These are phyloP conservation scores for Pleurozium schreberi DNA, from an alignment of 225 moss, liverwort and hornwort genomes.

Conservation along the genomic window DNA sequence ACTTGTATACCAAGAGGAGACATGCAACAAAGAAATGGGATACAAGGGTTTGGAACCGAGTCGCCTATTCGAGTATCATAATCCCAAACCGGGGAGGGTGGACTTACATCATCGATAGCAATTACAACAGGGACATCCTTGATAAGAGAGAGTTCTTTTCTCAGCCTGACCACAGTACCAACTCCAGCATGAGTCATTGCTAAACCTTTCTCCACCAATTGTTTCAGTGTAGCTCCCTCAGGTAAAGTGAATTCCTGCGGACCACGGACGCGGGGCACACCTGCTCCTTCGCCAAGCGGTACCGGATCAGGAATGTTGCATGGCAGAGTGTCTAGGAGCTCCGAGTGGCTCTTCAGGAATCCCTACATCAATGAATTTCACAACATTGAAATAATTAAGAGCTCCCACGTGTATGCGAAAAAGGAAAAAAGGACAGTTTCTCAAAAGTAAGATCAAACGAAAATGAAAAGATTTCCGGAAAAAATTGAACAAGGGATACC, in stretches of 20 bases:
- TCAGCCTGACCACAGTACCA: constrained; percentile 64
- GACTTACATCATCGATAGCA: constrained; percentile 81
- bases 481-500: background rate
- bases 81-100: background rate
- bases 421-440: background rate
- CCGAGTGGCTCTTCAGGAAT: constrained; percentile 71
- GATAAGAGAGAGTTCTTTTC: constrained; percentile 72
- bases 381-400: background rate
- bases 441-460: background rate
- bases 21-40: background rate
- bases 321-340: constrained; percentile 50
- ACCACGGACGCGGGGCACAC: constrained; percentile 66
- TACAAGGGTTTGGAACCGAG: background rate
- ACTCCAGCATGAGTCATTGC: constrained; percentile 86
- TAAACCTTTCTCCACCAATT: constrained; percentile 88
- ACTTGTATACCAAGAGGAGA: background rate
- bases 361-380: constrained; percentile 34
- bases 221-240: constrained; percentile 53
- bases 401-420: background rate
- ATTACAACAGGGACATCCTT: constrained; percentile 81
- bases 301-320: constrained; percentile 62
- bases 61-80: background rate
- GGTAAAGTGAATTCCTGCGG: constrained; percentile 56
- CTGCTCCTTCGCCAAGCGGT: constrained; percentile 85
- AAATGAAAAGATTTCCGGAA: background rate